Percentiles rank a stretch among this genome's conserved stretches.
Evolutionary conservation across 495 filamentous ascomycete genomes (phyloP).

Genomic region (Sphaerosporella brunnea): DNA sequence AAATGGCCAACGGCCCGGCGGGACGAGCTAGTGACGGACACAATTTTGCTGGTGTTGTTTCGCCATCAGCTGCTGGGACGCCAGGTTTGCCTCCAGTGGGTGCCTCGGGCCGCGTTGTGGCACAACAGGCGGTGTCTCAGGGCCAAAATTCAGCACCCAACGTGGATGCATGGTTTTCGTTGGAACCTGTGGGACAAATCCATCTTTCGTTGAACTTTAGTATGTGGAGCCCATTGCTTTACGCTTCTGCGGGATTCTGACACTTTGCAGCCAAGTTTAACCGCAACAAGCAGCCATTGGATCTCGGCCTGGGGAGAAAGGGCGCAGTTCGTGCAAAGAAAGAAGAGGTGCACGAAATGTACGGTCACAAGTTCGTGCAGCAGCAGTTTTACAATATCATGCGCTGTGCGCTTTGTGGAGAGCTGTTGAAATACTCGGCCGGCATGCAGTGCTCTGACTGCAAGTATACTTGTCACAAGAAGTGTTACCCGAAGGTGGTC

Average conservation of each 20-base stretch:
- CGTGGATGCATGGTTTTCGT: constrained; percentile 90
- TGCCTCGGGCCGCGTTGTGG: constrained; percentile 12
- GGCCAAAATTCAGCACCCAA: constrained; percentile 19
- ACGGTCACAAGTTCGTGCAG: constrained; percentile 93
- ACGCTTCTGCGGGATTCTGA: constrained; percentile 26
- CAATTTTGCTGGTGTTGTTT: constrained; percentile 8
- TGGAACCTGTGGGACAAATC: constrained; percentile 85
- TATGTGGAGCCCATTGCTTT: constrained; percentile 31
- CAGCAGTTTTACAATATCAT: constrained; percentile 99
- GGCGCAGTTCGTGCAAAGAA: constrained; percentile 93
- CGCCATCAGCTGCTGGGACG: constrained; percentile 10
- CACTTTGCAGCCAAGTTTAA: constrained; percentile 41
- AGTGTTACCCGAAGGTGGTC: constrained; percentile 92
- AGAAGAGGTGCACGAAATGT: constrained; percentile 93
- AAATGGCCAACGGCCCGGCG: constrained; percentile 38
- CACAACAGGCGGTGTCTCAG: constrained; percentile 13
- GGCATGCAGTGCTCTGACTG: constrained; percentile 99
- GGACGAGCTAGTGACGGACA: constrained; percentile 28
- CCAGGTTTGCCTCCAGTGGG: constrained; percentile 7
- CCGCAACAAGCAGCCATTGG: constrained; percentile 52
- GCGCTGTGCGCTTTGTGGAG: constrained; percentile 95
- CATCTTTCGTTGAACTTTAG: constrained; percentile 74
- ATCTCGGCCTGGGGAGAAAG: constrained; percentile 80
- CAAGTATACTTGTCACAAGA: constrained; percentile 97
- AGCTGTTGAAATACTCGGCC: constrained; percentile 94